Evolutionary conservation across 805 yeast species (phyloP), one percentile per base, ranked within the genome.

Genomic region (Kurtzmaniella cleridarum): DNA sequence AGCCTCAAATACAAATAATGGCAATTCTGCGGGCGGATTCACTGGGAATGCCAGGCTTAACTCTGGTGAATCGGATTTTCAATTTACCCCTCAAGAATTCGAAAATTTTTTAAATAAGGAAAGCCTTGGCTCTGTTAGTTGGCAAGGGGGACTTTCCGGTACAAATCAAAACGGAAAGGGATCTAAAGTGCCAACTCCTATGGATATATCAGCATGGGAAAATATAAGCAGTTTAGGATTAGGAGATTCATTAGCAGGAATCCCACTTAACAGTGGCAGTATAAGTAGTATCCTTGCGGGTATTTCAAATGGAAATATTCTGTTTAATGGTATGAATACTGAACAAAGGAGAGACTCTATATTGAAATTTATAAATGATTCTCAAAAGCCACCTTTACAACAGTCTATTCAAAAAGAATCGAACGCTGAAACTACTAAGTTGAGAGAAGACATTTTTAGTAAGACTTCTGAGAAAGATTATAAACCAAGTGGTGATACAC

Each of bases 291-390:
- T 66, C 7, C 43, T 68, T 18, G 60, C 66, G 15, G 64, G 65
- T 6, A 45, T 60, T 43, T 57, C 59, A 28, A 64, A 59, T 42
- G 69, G 69, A 4, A 60, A 64, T 31, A 56, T 65, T 26, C 71
- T 66, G 41, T 57, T 66, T 20, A 55, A 52, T 41, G 59, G 57
- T 34, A 65, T 66, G 66, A 63, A 62, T 42, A 53, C 58, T 34
- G 66, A 64, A 41, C 68, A 66, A 45, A 55, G 72, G 32, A 47
- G 72, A 40, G 66, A 64, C 39, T 63, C 70, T 2, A 59, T 68
- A 4, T 47, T 66, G 37, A 66, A 65, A 41, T 47, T 59, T 11
- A 51, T 67, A 26, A 64, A 48, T 43, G 71, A 64, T 39, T 66
- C 55, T 41, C 61, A 59, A 30, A 43, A 35, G 32, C 30, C 27